Base-by-base conservation (phyloP, 2,329 filamentous ascomycete genomes). In the Pseudogymnoascus sp. region DNA sequence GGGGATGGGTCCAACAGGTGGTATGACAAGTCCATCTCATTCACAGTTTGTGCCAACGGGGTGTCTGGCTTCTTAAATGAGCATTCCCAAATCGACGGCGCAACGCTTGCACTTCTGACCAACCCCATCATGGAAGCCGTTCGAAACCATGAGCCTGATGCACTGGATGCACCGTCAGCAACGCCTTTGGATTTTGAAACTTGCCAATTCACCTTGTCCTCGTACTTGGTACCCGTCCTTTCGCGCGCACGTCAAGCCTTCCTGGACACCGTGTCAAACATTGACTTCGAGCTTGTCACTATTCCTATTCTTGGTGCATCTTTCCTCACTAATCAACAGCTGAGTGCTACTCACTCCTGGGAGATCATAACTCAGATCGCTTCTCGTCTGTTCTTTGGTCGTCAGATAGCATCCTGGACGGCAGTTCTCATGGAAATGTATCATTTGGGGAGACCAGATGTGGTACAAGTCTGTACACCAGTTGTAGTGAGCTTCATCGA, bases 1-100 rank as follows among this genome's bases (percentile, higher is more conserved):
- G 67, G 63, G 32, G 60, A 67, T 43, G 64, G 65, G 25, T 60
- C 59, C 20, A 70, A 69, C 60, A 61, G 68, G 30, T 70, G 69
- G 69, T 58, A 58, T 57, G 69, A 70, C 60, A 70, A 70, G 61
- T 47, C 61, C 8, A 25, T 69, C 5, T 65, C 67, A 61, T 70
- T 69, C 58, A 57, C 64, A n/a, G 62, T 70, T 20, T 68, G 65
- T 58, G 60, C 47, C 25, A 69, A 70, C 60, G 69, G 68, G 4
- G 62, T 64, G 16, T 69, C 67, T 2, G 67, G 61, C 9, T 63
- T 60, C 32, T 64, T 69, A 32, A 61, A 60, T 32, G 69, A 70
- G 35, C 69, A 70, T 61, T 60, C 65, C 12, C 64, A 64, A 62
- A 63, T 70, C 25, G 69, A 70, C 58, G 64, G 37, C 28, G 25